Percentiles rank a stretch among this genome's conserved stretches.
Conservation (phyloP, 2,329 filamentous ascomycete genomes). For the Ophiosphaerella narmari region DNA sequence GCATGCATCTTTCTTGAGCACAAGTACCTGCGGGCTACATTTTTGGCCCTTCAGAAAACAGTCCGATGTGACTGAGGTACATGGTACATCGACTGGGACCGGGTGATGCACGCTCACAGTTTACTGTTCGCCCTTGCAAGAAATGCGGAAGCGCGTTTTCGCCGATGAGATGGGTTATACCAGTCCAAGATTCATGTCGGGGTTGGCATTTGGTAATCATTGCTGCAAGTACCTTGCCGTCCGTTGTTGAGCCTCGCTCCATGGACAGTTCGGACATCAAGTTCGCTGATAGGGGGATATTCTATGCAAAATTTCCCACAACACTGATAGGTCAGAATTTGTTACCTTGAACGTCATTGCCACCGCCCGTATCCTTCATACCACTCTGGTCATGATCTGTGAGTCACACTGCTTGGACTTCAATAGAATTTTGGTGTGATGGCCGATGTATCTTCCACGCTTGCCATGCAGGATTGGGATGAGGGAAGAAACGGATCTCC, state of each 20-base stretch:
- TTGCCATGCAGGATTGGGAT: constrained; percentile 6
- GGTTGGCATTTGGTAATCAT: background rate
- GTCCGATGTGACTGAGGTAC: constrained; percentile 1
- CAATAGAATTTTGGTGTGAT: background rate
- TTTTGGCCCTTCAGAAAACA: constrained; percentile 1
- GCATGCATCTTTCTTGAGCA: constrained; percentile 5
- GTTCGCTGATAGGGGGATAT: background rate
- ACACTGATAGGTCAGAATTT: background rate
- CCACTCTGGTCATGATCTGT: background rate
- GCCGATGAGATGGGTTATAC: constrained; percentile 1
- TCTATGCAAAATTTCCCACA: background rate
- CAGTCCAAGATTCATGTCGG: constrained; percentile 1
- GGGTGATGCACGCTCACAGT: constrained; percentile 1
- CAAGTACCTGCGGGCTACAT: constrained; percentile 10
- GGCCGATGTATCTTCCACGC: constrained; percentile 6
- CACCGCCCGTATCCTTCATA: no score
- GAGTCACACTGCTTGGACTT: background rate
- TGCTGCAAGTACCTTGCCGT: background rate
- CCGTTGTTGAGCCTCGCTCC: background rate
- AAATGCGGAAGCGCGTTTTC: constrained; percentile 2
- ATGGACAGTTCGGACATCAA: background rate
- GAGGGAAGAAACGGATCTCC: background rate
- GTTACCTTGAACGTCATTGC: no score
- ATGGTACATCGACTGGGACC: constrained; percentile 1
- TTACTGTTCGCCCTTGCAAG: constrained; percentile 4